These are phyloP conservation scores for Toxoplasma gondii DNA, from an alignment of 169 alveolate species.

Conservation along the genomic window DNA sequence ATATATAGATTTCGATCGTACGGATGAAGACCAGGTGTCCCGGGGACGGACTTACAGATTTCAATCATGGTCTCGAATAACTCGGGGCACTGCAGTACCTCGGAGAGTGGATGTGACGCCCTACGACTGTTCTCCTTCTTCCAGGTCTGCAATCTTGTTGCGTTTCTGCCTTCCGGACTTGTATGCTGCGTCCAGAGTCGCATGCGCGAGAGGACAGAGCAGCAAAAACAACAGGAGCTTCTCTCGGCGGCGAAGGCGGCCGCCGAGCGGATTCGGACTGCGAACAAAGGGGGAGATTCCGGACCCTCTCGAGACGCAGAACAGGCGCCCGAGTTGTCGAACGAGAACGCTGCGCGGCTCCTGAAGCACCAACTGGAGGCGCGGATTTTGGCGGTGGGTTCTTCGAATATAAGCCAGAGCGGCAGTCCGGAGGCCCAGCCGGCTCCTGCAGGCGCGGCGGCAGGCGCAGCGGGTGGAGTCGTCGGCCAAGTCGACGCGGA, in stretches of 20 bases:
- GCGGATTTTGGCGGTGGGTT: background rate
- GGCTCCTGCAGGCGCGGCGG: background rate
- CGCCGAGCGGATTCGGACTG: background rate
- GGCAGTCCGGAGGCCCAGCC: no score
- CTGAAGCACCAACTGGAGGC: background rate
- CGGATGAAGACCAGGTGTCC: no score
- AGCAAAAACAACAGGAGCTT: slow-evolving; percentile 19
- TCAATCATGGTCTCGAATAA: background rate
- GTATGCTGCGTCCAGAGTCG: no score
- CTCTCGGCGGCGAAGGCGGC: background rate
- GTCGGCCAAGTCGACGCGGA: slow-evolving; percentile 24
- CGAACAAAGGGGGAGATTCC: background rate
- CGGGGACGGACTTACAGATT: no score
- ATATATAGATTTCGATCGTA: no score
- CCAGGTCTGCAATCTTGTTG: no score
- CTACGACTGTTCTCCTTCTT: no score
- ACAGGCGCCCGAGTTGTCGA: background rate
- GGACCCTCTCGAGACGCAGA: background rate
- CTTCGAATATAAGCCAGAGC: background rate
- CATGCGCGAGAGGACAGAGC: slow-evolving; percentile 49
- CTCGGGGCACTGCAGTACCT: background rate
- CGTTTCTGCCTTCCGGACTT: no score
- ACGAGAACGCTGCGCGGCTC: slow-evolving; percentile 44
- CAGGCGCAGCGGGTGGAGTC: background rate
- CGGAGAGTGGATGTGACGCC: background rate